Conservation (phyloP, 148 eudicot species). For the Vaccinium myrtillus region DNA sequence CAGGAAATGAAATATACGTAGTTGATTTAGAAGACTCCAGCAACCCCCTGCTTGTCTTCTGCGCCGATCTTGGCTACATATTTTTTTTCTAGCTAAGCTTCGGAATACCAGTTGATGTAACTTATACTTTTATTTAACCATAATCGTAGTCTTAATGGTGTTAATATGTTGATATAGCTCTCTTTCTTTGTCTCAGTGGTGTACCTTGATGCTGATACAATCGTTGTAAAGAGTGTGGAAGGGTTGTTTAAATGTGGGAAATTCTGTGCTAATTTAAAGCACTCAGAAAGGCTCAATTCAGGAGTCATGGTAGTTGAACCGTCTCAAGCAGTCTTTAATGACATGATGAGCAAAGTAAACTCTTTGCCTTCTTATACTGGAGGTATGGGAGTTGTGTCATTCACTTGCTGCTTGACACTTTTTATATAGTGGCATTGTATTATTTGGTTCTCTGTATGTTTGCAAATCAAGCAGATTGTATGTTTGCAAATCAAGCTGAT, state of each 20-base stretch:
- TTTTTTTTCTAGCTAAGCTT: not conserved
- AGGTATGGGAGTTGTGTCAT: constrained; percentile 43
- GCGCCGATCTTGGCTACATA: not conserved
- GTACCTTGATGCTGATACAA: constrained; percentile 99
- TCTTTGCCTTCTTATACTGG: constrained; percentile 89
- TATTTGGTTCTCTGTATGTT: not conserved
- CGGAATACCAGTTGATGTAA: not conserved
- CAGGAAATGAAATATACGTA: not conserved
- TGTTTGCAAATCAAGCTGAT: not conserved
- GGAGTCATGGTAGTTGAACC: constrained; percentile 98
- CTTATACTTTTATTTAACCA: not conserved
- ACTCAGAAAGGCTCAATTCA: constrained; percentile 97
- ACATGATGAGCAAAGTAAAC: constrained; percentile 78
- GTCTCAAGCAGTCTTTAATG: constrained; percentile 70
- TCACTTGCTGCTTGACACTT: not conserved
- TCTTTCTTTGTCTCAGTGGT: constrained; percentile 55
- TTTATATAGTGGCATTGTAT: not conserved
- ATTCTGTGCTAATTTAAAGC: constrained; percentile 97
- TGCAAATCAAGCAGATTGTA: not conserved
- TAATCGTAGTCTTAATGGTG: not conserved
- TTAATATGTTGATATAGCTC: not conserved
- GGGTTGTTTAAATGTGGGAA: constrained; percentile 86
- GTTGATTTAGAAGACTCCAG: not conserved
- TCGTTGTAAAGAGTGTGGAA: constrained; percentile 83
- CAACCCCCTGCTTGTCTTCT: not conserved